These are phyloP conservation scores for Phylloboletellus chloephorus DNA, from an alignment of 1,284 basidiomycete genomes.

Conservation along the genomic window DNA sequence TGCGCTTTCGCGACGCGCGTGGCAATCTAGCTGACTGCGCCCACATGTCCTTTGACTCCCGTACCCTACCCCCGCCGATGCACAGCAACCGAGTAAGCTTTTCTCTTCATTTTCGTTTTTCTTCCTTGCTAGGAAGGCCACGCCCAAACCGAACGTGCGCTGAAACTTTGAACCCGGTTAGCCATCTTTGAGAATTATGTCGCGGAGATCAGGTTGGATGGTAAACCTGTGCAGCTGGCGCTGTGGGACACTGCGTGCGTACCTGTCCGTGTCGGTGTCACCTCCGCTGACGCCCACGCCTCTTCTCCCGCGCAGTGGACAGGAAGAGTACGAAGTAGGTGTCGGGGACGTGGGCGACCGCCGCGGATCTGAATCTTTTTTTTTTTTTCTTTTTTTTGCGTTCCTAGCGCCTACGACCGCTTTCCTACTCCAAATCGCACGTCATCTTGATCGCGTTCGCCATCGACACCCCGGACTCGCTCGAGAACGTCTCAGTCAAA, in stretches of 20 bases:
- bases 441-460: constrained; percentile 97
- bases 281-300: constrained; percentile 4
- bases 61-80: too few relatives aligned
- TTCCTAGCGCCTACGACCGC: constrained; percentile 89
- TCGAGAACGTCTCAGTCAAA: constrained; percentile 94
- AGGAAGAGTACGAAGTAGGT: constrained; percentile 87
- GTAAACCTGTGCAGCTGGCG: constrained; percentile 93
- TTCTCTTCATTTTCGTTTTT: constrained; percentile 9
- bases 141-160: too few relatives aligned
- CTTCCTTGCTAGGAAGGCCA: too few relatives aligned
- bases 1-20: too few relatives aligned
- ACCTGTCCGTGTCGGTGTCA: constrained; percentile 6
- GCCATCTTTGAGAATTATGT: constrained; percentile 99
- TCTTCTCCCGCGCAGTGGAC: constrained; percentile 72
- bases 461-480: constrained; percentile 93
- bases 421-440: constrained; percentile 97
- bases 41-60: too few relatives aligned
- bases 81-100: constrained; percentile 65
- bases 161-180: too few relatives aligned
- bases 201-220: constrained; percentile 94
- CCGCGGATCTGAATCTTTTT: too few relatives aligned
- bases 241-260: constrained; percentile 90
- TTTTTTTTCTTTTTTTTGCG: too few relatives aligned
- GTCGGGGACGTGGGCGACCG: too few relatives aligned
- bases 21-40: too few relatives aligned